phyloP scores from a whole-genome alignment of 1,284 basidiomycete genomes.

The Boletus nobilissimus region DNA sequence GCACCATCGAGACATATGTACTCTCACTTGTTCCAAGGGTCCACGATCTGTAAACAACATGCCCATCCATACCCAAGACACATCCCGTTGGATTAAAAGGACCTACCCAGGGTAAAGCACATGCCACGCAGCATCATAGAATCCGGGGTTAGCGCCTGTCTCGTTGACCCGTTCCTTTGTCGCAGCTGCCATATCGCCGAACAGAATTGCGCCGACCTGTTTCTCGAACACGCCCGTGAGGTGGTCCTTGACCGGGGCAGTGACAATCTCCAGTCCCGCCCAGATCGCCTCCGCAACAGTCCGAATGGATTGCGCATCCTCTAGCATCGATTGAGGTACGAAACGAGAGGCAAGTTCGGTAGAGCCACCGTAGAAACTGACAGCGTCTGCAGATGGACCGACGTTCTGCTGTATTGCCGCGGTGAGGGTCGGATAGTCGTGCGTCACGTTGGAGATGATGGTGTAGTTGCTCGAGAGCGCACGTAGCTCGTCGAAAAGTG shows the following conservation, averaged over 20 bases:
- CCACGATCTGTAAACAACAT: conserved; percentile 19
- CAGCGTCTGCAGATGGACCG: background rate
- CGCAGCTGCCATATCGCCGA: conserved; percentile 21
- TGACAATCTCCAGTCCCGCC: conserved; percentile 13
- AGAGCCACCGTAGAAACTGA: conserved; percentile 16
- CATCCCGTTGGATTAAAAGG: background rate
- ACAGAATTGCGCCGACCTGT: conserved; percentile 7
- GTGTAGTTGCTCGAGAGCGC: conserved; percentile 17
- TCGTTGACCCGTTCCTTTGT: conserved; percentile 11
- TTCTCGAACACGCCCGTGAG: conserved; percentile 3
- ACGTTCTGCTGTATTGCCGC: conserved; percentile 9
- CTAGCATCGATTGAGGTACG: conserved; percentile 20
- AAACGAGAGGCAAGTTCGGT: conserved; percentile 21
- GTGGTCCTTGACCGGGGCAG: background rate
- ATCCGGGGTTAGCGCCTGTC: conserved; percentile 23
- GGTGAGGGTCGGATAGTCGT: conserved; percentile 17
- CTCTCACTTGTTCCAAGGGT: conserved; percentile 9
- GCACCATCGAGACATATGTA: background rate
- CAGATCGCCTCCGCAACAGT: conserved; percentile 20
- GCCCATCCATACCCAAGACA: background rate
- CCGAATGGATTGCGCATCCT: conserved; percentile 7
- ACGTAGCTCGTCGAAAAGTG: conserved; percentile 19
- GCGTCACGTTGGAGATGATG: conserved; percentile 14
- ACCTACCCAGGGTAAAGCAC: conserved; percentile 22
- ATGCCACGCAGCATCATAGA: conserved; percentile 26